These are phyloP conservation scores for Tuber indicum DNA, from an alignment of 495 filamentous ascomycete genomes.

Conservation along the genomic window DNA sequence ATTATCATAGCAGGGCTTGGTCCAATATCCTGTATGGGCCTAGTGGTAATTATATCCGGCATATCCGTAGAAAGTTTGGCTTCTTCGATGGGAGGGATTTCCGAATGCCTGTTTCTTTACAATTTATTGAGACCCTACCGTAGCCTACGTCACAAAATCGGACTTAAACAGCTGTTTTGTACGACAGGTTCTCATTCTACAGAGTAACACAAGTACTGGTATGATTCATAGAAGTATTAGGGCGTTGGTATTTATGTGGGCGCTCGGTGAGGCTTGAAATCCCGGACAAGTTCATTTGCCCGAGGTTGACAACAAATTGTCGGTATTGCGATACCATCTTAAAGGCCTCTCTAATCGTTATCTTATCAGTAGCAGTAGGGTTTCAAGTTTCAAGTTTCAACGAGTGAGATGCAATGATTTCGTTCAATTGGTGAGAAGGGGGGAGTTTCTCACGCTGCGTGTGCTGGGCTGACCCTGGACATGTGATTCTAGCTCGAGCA, in stretches of 20 bases:
- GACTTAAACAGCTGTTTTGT: background rate
- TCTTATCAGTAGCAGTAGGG: background rate
- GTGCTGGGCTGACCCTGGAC: background rate
- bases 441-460: background rate
- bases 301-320: background rate
- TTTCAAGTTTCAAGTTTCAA: background rate
- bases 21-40: background rate
- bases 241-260: background rate
- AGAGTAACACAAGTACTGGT: background rate
- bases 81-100: background rate
- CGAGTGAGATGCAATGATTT: background rate
- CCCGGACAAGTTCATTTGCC: background rate
- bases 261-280: background rate
- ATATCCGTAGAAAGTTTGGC: background rate
- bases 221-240: background rate
- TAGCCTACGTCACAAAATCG: background rate
- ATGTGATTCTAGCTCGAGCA: background rate
- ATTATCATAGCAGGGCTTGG: background rate
- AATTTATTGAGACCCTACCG: background rate
- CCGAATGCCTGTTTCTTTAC: background rate
- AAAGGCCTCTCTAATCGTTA: background rate
- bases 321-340: background rate
- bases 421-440: background rate
- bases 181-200: background rate
- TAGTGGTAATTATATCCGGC: background rate